Evolutionary conservation across 345 rosid genomes (phyloP).

Genomic region (Stellera chamaejasme): DNA sequence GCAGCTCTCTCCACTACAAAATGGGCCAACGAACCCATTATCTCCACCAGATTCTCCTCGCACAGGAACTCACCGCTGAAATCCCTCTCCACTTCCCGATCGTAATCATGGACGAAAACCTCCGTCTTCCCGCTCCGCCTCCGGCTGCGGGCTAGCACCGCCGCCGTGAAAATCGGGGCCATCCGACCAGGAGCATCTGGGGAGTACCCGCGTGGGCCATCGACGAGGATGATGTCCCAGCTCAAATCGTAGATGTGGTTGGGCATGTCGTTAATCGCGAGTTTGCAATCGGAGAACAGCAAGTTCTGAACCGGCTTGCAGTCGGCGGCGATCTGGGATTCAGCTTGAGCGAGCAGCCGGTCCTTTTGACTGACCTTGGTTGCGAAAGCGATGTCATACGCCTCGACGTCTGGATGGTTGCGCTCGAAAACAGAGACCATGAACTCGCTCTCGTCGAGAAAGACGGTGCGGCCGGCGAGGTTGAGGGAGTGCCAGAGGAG

Average conservation of each 20-base stretch:
- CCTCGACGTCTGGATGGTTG: conserved; percentile 47
- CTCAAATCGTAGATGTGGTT: conserved; percentile 60
- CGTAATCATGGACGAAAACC: conserved; percentile 67
- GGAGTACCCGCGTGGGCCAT: conserved; percentile 63
- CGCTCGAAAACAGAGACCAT: conserved; percentile 50
- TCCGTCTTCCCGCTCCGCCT: conserved; percentile 33
- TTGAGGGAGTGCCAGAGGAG: conserved; percentile 72
- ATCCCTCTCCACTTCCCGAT: conserved; percentile 53
- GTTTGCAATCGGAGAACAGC: conserved; percentile 66
- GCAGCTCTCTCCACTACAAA: conserved; percentile 31
- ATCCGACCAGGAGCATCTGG: conserved; percentile 59
- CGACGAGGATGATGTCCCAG: conserved; percentile 76
- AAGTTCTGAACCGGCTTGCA: conserved; percentile 82
- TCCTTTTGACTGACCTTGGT: conserved; percentile 49
- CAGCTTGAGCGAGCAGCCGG: conserved; percentile 27
- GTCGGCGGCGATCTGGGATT: conserved; percentile 28
- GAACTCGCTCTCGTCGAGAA: conserved; percentile 68
- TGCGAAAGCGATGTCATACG: conserved; percentile 65
- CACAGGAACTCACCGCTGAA: conserved; percentile 67
- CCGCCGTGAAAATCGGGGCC: conserved; percentile 73
- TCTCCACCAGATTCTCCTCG: conserved; percentile 47
- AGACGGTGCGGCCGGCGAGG: conserved; percentile 54
- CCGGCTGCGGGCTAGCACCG: conserved; percentile 60
- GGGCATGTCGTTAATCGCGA: conserved; percentile 71
- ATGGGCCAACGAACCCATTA: conserved; percentile 44